Percentiles rank a stretch among this genome's conserved stretches.
Conservation (phyloP, 805 yeast species). For the Nakazawaea anatomiae region DNA sequence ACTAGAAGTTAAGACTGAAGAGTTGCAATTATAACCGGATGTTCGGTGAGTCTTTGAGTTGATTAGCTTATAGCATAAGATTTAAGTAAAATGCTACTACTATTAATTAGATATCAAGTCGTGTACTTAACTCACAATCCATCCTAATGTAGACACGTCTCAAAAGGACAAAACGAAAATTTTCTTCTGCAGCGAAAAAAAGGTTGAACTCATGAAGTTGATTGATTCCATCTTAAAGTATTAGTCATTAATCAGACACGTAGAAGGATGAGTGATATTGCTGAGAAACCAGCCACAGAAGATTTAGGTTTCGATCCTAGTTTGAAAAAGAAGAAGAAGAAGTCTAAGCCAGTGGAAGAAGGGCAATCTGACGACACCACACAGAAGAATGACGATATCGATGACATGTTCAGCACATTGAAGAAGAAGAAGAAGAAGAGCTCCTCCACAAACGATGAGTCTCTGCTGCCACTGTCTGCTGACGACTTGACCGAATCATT, state of each 20-base stretch:
- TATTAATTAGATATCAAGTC: too few species aligned
- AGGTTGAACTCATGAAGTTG: too few species aligned
- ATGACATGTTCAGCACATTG: conserved; percentile 70
- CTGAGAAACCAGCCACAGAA: conserved; percentile 20
- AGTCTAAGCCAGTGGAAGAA: conserved; percentile 29
- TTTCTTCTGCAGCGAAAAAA: too few species aligned
- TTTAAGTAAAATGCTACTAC: too few species aligned
- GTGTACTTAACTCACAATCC: too few species aligned
- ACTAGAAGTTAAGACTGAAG: conserved; percentile 19
- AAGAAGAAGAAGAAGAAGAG: conserved; percentile 84
- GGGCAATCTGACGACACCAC: conserved; percentile 31
- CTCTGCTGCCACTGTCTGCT: conserved; percentile 9
- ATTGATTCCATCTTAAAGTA: too few species aligned
- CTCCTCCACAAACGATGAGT: conserved; percentile 24
- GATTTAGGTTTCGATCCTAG: conserved; percentile 67
- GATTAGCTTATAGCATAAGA: too few species aligned
- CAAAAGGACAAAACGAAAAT: too few species aligned
- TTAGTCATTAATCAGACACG: too few species aligned
- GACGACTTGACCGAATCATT: conserved; percentile 52
- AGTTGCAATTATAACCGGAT: conserved; percentile 18
- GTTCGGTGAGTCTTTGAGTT: too few species aligned
- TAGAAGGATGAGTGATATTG: conserved; percentile 18
- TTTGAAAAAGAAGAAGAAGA: conserved; percentile 77
- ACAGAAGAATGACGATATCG: conserved; percentile 30
- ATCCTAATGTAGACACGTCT: too few species aligned